Percentiles rank a stretch among this genome's conserved stretches.
These are phyloP conservation scores for Mycosarcoma maydis DNA, from an alignment of 1,284 basidiomycete species.

Conservation along the genomic window DNA sequence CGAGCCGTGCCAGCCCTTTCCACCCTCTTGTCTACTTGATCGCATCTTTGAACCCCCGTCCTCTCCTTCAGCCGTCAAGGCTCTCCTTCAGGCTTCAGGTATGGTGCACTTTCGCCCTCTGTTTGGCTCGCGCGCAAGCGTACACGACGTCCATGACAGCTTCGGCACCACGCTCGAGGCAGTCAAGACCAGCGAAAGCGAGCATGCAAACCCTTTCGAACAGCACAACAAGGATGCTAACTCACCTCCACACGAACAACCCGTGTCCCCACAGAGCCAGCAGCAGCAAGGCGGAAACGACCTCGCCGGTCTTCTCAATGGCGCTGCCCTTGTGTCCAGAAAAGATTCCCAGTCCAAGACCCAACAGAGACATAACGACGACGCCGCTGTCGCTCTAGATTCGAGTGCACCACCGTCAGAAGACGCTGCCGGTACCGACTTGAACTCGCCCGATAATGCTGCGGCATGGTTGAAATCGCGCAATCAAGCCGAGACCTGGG, in stretches of 20 bases:
- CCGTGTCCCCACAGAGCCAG: background rate
- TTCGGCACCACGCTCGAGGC: slow-evolving; percentile 29
- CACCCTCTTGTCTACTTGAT: too few relatives aligned
- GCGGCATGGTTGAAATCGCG: slow-evolving; percentile 28
- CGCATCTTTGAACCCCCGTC: too few relatives aligned
- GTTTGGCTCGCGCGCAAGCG: slow-evolving; percentile 36
- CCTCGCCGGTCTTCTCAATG: slow-evolving; percentile 29
- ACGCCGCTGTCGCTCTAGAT: background rate
- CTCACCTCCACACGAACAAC: background rate
- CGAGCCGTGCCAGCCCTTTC: too few relatives aligned
- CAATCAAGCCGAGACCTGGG: slow-evolving; percentile 21
- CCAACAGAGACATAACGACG: slow-evolving; percentile 14
- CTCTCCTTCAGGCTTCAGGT: slow-evolving; percentile 6
- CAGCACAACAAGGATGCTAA: background rate
- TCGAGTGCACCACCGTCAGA: background rate
- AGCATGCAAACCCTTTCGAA: slow-evolving; percentile 5
- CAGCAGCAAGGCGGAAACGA: slow-evolving; percentile 8
- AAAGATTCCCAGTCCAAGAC: slow-evolving; percentile 23
- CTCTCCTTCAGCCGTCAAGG: background rate
- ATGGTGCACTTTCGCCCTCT: slow-evolving; percentile 34
- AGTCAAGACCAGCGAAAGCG: slow-evolving; percentile 34
- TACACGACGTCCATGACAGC: slow-evolving; percentile 32
- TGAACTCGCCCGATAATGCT: slow-evolving; percentile 4
- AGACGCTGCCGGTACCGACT: background rate
- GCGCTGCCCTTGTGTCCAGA: slow-evolving; percentile 28